These are phyloP conservation scores for Cucumis hystrix DNA, from an alignment of 306 rosid genomes.

Conservation along the genomic window DNA sequence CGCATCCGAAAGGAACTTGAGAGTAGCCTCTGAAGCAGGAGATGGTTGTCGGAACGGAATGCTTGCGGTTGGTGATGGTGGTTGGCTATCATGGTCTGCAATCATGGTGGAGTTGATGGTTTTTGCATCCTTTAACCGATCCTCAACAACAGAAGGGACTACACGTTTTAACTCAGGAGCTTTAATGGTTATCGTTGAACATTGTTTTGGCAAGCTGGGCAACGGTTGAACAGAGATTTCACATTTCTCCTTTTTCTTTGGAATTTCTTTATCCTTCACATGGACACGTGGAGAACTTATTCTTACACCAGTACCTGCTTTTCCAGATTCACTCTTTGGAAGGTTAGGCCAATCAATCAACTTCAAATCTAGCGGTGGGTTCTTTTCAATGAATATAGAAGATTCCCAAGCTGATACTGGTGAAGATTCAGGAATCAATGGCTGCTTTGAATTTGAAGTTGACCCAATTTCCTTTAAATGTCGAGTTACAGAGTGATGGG, in stretches of 20 bases:
- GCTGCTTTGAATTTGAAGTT: too few species aligned
- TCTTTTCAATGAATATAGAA: too few species aligned
- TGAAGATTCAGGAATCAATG: too few species aligned
- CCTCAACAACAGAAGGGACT: not conserved
- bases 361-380: too few species aligned
- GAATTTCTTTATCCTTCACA: not conserved
- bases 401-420: too few species aligned
- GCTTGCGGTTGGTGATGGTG: not conserved
- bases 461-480: too few species aligned
- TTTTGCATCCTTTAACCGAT: not conserved
- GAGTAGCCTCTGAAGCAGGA: too few species aligned
- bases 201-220: too few species aligned
- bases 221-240: not conserved
- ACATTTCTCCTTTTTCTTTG: not conserved
- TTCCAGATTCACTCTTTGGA: not conserved
- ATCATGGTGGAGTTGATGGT: too few species aligned
- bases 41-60: not conserved
- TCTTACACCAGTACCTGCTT: not conserved
- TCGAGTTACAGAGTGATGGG: not conserved
- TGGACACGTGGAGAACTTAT: not conserved
- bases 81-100: too few species aligned
- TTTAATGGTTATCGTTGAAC: not conserved
- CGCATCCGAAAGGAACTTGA: too few species aligned
- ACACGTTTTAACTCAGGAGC: not conserved
- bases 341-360: too few species aligned